phyloP scores from a whole-genome alignment of 495 filamentous ascomycete genomes.

The Trichoderma virens region DNA sequence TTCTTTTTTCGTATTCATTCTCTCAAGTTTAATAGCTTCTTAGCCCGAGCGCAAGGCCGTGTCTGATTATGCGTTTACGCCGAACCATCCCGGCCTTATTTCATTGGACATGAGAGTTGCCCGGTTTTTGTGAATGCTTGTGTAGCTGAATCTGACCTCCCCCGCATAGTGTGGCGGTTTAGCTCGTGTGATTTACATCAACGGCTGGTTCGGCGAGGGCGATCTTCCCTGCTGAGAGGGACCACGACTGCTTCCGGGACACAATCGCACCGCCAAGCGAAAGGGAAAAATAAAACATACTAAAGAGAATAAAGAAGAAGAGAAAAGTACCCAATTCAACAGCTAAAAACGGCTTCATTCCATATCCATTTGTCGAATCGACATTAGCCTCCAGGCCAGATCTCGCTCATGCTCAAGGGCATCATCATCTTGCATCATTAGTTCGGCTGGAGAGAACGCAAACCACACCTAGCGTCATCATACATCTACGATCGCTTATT shows the following conservation, averaged over 20 bases:
- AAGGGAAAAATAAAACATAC: not conserved
- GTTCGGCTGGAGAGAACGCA: not conserved
- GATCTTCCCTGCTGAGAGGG: not conserved
- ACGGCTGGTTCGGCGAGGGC: not conserved
- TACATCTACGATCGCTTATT: slow-evolving; percentile 8
- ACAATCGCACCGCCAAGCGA: not conserved
- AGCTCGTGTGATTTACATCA: not conserved
- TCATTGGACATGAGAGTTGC: not conserved
- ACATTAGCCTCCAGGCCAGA: not conserved
- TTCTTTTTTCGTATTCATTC: not conserved
- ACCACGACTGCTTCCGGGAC: too few relatives aligned
- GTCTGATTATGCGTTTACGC: not conserved
- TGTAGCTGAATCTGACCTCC: not conserved
- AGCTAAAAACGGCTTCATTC: not conserved
- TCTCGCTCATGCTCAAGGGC: not conserved
- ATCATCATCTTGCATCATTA: slow-evolving; percentile 5
- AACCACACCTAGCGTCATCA: not conserved
- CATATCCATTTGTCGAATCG: not conserved
- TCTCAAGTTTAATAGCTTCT: not conserved
- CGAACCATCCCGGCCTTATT: not conserved
- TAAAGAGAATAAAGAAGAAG: not conserved
- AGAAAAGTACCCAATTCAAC: not conserved
- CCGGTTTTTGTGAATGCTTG: not conserved
- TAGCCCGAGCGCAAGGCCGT: not conserved
- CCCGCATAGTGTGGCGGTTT: not conserved